These are phyloP conservation scores for Yamadazyma jaroonii DNA, from an alignment of 1,139 yeast genomes.

Conservation along the genomic window DNA sequence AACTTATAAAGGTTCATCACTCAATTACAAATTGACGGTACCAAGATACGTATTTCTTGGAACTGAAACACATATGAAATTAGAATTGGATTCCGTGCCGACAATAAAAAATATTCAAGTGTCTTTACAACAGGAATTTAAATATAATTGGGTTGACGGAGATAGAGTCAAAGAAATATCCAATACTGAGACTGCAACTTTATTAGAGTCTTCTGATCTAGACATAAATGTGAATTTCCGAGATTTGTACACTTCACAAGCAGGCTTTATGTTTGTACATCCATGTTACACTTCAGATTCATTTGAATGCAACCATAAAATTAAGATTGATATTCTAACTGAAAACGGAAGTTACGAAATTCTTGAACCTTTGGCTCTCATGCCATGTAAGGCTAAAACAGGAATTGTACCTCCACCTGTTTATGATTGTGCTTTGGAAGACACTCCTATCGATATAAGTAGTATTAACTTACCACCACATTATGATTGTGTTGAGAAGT, in stretches of 20 bases:
- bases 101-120: not conserved
- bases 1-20: not conserved
- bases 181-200: not conserved
- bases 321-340: not conserved
- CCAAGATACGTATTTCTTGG: conserved; percentile 1
- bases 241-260: not conserved
- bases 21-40: not conserved
- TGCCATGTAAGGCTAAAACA: not conserved
- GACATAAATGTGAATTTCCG: not conserved
- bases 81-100: not conserved
- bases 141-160: not conserved
- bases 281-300: not conserved
- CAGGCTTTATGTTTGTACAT: not conserved
- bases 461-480: not conserved
- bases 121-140: not conserved
- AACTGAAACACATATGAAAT: not conserved
- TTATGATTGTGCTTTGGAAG: not conserved
- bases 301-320: not conserved
- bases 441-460: not conserved
- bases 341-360: not conserved
- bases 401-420: not conserved
- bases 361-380: not conserved
- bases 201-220: not conserved
- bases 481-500: not conserved
- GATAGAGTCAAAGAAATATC: not conserved